These are phyloP conservation scores for Diphasiastrum complanatum DNA, from an alignment of 83 land plant genomes.

Conservation along the genomic window DNA sequence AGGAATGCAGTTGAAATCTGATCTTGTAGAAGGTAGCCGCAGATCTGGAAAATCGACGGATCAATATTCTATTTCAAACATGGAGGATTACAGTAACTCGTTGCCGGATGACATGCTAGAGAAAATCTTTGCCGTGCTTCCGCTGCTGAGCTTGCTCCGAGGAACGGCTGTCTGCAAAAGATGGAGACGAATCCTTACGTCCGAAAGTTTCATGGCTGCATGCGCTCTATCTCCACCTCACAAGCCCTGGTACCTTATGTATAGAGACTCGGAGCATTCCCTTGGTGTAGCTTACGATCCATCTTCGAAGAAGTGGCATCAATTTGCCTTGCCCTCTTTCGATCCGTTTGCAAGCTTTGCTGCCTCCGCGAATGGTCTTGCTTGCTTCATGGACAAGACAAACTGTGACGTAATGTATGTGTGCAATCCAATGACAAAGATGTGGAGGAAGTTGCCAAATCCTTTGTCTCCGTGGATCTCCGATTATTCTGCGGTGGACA, in stretches of 20 bases:
- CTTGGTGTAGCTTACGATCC: conserved; percentile 66
- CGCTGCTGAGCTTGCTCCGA: conserved; percentile 54
- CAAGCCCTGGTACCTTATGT: conserved; percentile 89
- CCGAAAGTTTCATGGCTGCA: conserved; percentile 43
- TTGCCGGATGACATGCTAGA: conserved; percentile 78
- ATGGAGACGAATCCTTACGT: conserved; percentile 51
- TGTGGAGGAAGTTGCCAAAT: conserved; percentile 29
- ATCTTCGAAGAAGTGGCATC: conserved; percentile 54
- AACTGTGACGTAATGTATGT: conserved; percentile 42
- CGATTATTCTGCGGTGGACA: conserved; percentile 63
- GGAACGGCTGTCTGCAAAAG: conserved; percentile 68
- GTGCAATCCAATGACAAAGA: conserved; percentile 66
- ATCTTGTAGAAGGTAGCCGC: too few relatives aligned
- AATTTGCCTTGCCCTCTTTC: conserved; percentile 54
- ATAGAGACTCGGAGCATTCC: conserved; percentile 45
- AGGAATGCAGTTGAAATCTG: too few relatives aligned
- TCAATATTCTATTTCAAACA: too few relatives aligned
- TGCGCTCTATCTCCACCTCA: conserved; percentile 31
- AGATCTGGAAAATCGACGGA: too few relatives aligned
- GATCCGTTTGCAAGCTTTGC: conserved; percentile 45
- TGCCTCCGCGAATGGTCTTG: conserved; percentile 70
- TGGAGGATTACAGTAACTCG: too few relatives aligned
- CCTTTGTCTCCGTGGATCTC: conserved; percentile 43
- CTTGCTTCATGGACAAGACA: conserved; percentile 65
- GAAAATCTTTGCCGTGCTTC: conserved; percentile 52